Evolutionary conservation across 805 yeast species (phyloP).

Genomic region (Candida andamanensis): DNA sequence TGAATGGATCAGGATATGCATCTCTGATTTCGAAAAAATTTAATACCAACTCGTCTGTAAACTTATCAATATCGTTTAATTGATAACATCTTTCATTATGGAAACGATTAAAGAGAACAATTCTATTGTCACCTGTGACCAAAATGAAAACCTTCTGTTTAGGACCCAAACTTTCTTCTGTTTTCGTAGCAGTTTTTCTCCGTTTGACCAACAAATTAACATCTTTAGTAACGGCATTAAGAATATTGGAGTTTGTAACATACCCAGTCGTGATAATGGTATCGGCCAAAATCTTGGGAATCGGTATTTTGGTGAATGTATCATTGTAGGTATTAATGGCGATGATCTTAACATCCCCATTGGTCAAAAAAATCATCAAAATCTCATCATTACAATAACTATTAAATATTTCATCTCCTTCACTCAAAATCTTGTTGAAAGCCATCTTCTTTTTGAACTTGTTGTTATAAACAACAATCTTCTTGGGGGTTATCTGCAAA

Average conservation of each 20-base stretch:
- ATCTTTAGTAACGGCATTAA: conserved; percentile 28
- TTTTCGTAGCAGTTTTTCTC: conserved; percentile 20
- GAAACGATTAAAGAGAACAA: conserved; percentile 57
- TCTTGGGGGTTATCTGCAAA: conserved; percentile 69
- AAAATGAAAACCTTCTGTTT: conserved; percentile 50
- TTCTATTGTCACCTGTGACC: conserved; percentile 73
- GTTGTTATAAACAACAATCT: conserved; percentile 55
- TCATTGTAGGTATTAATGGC: conserved; percentile 36
- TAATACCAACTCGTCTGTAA: conserved; percentile 39
- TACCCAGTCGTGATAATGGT: conserved; percentile 67
- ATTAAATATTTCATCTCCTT: conserved; percentile 47
- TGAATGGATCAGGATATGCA: conserved; percentile 64
- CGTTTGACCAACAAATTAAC: conserved; percentile 21
- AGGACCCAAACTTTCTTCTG: conserved; percentile 13
- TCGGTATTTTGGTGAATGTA: conserved; percentile 26
- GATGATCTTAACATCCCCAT: conserved; percentile 64
- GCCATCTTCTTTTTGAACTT: conserved; percentile 51
- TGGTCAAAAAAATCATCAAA: conserved; percentile 56
- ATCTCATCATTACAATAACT: conserved; percentile 61
- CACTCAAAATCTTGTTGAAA: conserved; percentile 32
- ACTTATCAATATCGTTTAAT: conserved; percentile 43
- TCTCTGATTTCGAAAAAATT: conserved; percentile 47
- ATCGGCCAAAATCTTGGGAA: conserved; percentile 37
- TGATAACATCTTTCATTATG: conserved; percentile 51
- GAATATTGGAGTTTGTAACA: conserved; percentile 43